Percentiles rank a stretch among this genome's conserved stretches.
Evolutionary conservation across 2,329 filamentous ascomycete genomes (phyloP).

Genomic region (Emmonsiellopsis sp.): DNA sequence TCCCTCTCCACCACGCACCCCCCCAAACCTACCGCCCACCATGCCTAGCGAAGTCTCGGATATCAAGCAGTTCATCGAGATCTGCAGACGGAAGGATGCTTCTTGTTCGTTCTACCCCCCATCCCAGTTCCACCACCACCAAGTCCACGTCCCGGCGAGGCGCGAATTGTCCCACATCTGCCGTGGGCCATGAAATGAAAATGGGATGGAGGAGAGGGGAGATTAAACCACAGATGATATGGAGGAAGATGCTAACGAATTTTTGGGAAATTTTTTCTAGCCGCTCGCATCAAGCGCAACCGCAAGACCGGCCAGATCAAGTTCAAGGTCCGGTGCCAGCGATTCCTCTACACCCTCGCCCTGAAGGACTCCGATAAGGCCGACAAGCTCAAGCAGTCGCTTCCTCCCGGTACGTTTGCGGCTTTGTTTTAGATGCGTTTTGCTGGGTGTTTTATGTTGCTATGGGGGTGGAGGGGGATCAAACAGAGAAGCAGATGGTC

Average conservation of each 20-base stretch:
- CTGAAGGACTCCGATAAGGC: conserved; percentile 99
- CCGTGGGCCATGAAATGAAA: not conserved
- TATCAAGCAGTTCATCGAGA: conserved; percentile 99
- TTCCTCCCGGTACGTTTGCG: conserved; percentile 77
- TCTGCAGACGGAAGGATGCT: conserved; percentile 98
- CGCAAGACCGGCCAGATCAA: conserved; percentile 86
- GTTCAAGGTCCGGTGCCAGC: conserved; percentile 99
- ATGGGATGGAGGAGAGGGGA: not conserved
- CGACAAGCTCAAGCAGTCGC: conserved; percentile 99
- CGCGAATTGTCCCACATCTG: not conserved
- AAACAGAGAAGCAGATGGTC: too few relatives aligned
- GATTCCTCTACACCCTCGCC: conserved; percentile 94
- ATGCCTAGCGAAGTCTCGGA: conserved; percentile 98
- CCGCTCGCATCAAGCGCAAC: conserved; percentile 94
- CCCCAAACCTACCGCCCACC: conserved; percentile 48
- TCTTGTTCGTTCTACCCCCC: conserved; percentile 65
- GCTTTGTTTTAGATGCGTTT: not conserved
- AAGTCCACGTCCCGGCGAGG: not conserved
- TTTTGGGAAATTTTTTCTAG: conserved; percentile 34
- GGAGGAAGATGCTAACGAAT: not conserved
- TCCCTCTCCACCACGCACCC: not conserved
- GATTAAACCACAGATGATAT: not conserved
- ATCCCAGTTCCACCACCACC: conserved; percentile 5
- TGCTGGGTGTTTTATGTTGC: too few relatives aligned
- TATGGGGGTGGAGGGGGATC: too few relatives aligned